Percentiles rank a stretch among this genome's conserved stretches.
Evolutionary conservation across 139 green algal genomes (phyloP).

Genomic region (Tetraselmis chui): DNA sequence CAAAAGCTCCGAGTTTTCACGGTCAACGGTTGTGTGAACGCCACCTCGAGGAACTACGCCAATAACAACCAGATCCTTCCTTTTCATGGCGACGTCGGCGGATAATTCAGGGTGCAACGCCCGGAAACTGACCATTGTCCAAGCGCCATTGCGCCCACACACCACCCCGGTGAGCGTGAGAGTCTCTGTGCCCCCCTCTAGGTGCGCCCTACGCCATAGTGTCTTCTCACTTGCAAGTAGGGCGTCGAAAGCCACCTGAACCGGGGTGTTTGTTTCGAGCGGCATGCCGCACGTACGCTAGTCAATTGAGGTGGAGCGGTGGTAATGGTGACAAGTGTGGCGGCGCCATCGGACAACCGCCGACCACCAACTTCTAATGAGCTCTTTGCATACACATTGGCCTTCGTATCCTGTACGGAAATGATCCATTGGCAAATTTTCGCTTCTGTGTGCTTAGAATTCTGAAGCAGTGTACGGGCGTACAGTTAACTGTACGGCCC

Average conservation of each 20-base stretch:
- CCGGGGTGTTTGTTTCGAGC: not conserved
- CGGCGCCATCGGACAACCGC: too few relatives aligned
- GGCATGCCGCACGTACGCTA: too few relatives aligned
- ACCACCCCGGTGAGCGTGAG: not conserved
- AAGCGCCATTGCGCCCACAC: not conserved
- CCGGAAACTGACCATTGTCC: not conserved
- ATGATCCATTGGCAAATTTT: too few relatives aligned
- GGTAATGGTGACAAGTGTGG: too few relatives aligned
- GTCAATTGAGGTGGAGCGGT: too few relatives aligned
- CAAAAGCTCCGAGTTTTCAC: not conserved
- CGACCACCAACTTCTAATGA: too few relatives aligned
- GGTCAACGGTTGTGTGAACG: not conserved
- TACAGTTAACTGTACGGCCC: too few relatives aligned
- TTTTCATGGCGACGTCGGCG: not conserved
- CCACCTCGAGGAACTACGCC: not conserved
- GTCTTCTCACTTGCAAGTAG: not conserved
- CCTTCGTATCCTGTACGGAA: too few relatives aligned
- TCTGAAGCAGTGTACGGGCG: too few relatives aligned
- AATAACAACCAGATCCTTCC: not conserved
- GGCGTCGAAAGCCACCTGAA: not conserved
- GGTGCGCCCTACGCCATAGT: not conserved
- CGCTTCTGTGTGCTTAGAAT: too few relatives aligned
- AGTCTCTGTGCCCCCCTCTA: not conserved
- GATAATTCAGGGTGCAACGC: not conserved
- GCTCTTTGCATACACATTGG: too few relatives aligned